Base-by-base conservation (phyloP, 768 basidiomycete species). In the Leucosporidium scottii region DNA sequence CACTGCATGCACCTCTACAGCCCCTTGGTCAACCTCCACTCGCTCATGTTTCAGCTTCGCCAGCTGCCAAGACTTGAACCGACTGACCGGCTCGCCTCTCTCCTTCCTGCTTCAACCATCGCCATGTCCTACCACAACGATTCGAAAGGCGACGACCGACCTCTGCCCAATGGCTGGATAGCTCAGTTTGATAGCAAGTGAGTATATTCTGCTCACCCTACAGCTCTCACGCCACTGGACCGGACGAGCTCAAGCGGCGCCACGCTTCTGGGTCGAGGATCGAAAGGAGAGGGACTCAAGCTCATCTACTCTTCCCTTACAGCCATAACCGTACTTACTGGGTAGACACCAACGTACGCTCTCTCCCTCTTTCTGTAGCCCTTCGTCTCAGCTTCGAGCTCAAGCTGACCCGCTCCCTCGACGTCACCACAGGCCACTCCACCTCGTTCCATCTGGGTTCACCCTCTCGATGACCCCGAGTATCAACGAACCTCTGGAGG, bases 381-480 rank as follows among this genome's bases (percentile, higher is more conserved):
- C 12, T 36, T 13, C 15, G 3, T 17, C 39, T 15, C 39, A 2
- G 34, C 34, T 34, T 10, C 5, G 34, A 36, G 39, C 39, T 10
- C 3, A 2, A 6, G 39, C 39, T 44, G 34, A 34, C 34, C 34
- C 39, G 10, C n/a, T n/a, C n/a, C 28, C 25, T 56, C 55, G 55
- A 30, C 55, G 55, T 13, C 31, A 20, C n/a, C 4, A 39, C 57
- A 78, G 65, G 83, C 84, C 1, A 79, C 76, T 12, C 87, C 88
- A 12, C 84, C 86, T 1, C 83, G 87, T 0, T 81, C 84, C 0
- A 88, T 85, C 73, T 90, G 87, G 88, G 81, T 81, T 1, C 87
- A 90, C 74, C 87, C 88, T 1, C 84, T 84, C 66, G 85, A 88
- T 64, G 87, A 88, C 75, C 83, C 85, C 56, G 80, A 84, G 61